Evolutionary conservation across 805 yeast genomes (phyloP).

Genomic region (Candida morakotiae): DNA sequence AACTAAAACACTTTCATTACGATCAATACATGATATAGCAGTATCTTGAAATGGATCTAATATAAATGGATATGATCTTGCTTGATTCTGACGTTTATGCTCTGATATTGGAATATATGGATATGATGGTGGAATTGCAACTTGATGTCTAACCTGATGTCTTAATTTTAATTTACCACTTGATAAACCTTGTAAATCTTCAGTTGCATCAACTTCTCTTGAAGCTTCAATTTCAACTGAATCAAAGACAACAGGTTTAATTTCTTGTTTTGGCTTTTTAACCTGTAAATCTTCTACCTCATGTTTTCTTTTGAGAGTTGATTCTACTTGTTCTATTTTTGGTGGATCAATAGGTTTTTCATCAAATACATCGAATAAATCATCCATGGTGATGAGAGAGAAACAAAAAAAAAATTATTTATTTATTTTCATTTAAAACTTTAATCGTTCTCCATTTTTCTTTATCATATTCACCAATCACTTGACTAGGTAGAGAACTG

Average conservation of each 20-base stretch:
- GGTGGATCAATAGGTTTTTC: constrained; percentile 45
- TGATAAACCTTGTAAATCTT: constrained; percentile 1
- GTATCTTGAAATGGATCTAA: constrained; percentile 98
- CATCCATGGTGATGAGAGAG: constrained; percentile 28
- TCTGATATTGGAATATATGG: constrained; percentile 85
- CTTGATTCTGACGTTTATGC: constrained; percentile 74
- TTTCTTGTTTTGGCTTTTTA: constrained; percentile 29
- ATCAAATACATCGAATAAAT: constrained; percentile 59
- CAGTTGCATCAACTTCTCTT: constrained; percentile 56
- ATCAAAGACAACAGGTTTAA: constrained; percentile 78
- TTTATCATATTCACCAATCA: constrained; percentile 60
- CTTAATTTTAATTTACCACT: constrained; percentile 53
- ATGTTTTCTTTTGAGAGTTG: constrained; percentile 4
- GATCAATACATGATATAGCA: constrained; percentile 91
- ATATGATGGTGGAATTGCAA: constrained; percentile 90
- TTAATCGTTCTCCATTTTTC: constrained; percentile 62
- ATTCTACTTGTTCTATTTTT: constrained; percentile 18
- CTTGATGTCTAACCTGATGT: constrained; percentile 97
- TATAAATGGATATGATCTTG: constrained; percentile 86
- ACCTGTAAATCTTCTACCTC: constrained; percentile 14
- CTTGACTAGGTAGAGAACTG: constrained; percentile 50
- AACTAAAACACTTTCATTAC: constrained; percentile 90
- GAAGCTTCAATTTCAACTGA: constrained; percentile 85
- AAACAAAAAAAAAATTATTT: constrained; percentile 1
- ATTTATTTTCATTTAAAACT: constrained; percentile 15